Base-by-base conservation (phyloP, 2,329 filamentous ascomycete genomes). In the Talaromyces sp. region DNA sequence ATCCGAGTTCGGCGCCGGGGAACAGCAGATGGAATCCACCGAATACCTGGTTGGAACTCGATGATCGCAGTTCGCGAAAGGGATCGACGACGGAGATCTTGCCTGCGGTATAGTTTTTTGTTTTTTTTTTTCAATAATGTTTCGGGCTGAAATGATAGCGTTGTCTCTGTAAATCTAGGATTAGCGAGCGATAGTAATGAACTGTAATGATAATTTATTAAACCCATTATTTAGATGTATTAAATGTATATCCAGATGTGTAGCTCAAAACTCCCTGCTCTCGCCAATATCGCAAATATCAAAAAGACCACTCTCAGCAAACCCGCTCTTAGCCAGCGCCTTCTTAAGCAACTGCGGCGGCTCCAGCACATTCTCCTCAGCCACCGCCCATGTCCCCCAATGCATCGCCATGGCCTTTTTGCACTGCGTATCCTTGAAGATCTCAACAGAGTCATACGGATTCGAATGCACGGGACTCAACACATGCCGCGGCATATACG, bases 401-500 rank as follows among this genome's bases (percentile, higher is more conserved):
- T 96, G 91, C 64, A 96, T 95, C 1, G 85, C 91, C 78, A 96
- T 82, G 36, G 91, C 91, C 16, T 78, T 79, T 69, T 83, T 80
- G 76, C 91, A 96, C 66, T 81, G 82, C 1, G 90, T 93, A 69
- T 96, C 92, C 5, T 80, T 74, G 73, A 95, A 95, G 69, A 96
- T 95, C 72, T 94, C 91, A 47, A 94, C 91, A 0, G 87, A 84
- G 71, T 96, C 92, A 67, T 85, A 87, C 0, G 92, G 92, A 72
- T 92, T 89, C 16, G 89, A 89, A 74, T 96, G 92, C 83, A 95
- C 86, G 27, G 85, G 80, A 36, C 86, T 90, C 79, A 93, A 91
- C 65, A 92, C 74, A 67, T 72, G 80, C 16, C 68, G 63, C 50
- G 68, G 69, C 64, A 84, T 81, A 76, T 96, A 96, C 1, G 91